Evolutionary conservation across 139 green algal species (phyloP), one percentile per base, ranked within the genome.

Genomic region (Auxenochlorella protothecoides): DNA sequence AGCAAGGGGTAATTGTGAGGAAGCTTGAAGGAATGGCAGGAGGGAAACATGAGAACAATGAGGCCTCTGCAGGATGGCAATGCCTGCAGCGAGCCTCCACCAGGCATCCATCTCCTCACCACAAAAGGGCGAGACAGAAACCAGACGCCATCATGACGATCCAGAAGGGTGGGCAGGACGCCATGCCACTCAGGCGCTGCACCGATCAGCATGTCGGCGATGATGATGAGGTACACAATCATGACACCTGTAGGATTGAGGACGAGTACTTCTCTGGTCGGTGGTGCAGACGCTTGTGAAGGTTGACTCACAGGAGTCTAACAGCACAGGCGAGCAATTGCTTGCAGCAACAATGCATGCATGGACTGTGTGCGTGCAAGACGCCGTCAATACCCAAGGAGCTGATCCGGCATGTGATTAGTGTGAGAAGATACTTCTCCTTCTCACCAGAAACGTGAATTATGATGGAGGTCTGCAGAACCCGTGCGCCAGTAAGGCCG

Each of bases 161-260:
- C 51, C 51, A 66, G 54, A 13, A 76, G 27, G 5, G 53, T 73
- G 61, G 73, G 67, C 53, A 78, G 73, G 67, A 78, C 52, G 52
- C 73, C 73, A 3, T 14, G 51, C 14, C n/a, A 78, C 11, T 59
- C 6, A 11, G 73, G 73, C 3, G 54, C 66, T 2, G 59, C 65
- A 3, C 73, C 73, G 14, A 78, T 67, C 60, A 78, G 63, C 62
- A 83, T 71, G 55, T 83, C 78, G 2, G 56, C 65, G 5, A 83
- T 74, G 52, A 83, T 79, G 4, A 83, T 72, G 16, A 76, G 60
- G 69, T 83, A 83, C 27, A 79, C 68, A 5, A 79, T 53, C 74
- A 79, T 79, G 4, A 79, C 76, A 52, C 55, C 16, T 16, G 68
- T 10, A 53, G 13, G 4, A 27, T 2, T 65, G 10, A 16, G 5